Percentiles rank a stretch among this genome's conserved stretches.
Evolutionary conservation across 345 rosid genomes (phyloP).

Genomic region (Brassica cretica): DNA sequence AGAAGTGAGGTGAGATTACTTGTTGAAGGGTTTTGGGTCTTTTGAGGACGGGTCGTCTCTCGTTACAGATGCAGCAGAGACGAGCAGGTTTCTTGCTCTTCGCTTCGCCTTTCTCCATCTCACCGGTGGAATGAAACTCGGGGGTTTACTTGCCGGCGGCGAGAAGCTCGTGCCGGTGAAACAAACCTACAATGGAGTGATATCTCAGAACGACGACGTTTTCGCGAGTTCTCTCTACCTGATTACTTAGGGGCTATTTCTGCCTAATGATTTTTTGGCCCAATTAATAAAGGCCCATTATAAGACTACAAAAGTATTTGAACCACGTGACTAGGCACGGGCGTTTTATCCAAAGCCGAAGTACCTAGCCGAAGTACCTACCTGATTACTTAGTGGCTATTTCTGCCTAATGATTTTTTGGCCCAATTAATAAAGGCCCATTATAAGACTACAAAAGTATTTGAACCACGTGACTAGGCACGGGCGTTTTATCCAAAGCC

Average conservation of each 20-base stretch:
- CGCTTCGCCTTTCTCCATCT: neutral
- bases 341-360: too few species aligned
- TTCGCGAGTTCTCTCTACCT: neutral
- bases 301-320: neutral
- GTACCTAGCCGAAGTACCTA: neutral
- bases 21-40: constrained; percentile 90
- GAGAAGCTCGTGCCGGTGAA: neutral
- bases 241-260: neutral
- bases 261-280: neutral
- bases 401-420: neutral
- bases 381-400: neutral
- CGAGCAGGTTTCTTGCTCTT: constrained; percentile 42
- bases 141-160: neutral
- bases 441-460: neutral
- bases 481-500: too few species aligned
- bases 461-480: neutral
- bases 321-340: neutral
- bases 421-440: neutral
- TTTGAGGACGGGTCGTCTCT: constrained; percentile 71
- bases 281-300: neutral
- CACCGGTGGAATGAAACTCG: neutral
- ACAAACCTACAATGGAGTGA: neutral
- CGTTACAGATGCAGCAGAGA: constrained; percentile 61
- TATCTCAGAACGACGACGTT: neutral
- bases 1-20: constrained; percentile 38